Base-by-base conservation (phyloP, 2,329 filamentous ascomycete genomes). In the Colletotrichum sp. region DNA sequence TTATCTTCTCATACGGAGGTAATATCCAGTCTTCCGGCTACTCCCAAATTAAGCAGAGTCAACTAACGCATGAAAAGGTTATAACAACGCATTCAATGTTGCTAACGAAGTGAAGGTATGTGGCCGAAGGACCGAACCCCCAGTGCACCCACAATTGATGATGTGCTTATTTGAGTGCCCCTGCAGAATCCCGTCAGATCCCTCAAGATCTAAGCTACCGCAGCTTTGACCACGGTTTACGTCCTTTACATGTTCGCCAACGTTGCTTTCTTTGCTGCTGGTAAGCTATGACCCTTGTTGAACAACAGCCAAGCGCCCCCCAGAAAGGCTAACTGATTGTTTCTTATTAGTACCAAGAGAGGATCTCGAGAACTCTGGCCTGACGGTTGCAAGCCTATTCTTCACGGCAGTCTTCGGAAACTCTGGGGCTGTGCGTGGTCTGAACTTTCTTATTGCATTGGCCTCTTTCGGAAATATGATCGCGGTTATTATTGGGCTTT, bases 381-480 rank as follows among this genome's bases (percentile, higher is more conserved):
- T 89, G 73, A 86, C 90, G 6, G 88, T 89, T 0, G 90, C 90
- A 0, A 85, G 86, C 21, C 79, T 91, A 4, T 91, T 92, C 80
- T 93, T 93, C 78, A 82, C 85, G 5, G 86, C 87, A 1, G 88
- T 91, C 1, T 92, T 92, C 70, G 90, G 90, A 0, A 79, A 81
- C 4, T 82, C 82, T 21, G 78, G 82, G 2, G 87, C 89, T 3
- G 85, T 88, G 2, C 85, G 84, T 6, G 90, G 86, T 0, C 82
- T 92, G 18, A 91, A 91, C 75, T 86, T 91, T 8, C 82, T 91
- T 0, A 89, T 92, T 15, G 84, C 88, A 2, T 77, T 92, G 2
- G 89, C 87, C 73, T 86, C 90, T 0, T 91, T 91, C 70, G 90
- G 90, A 0, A 92, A 92, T 43, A 79, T 92, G 13, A 79, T 91